Evolutionary conservation across 2,329 filamentous ascomycete genomes (phyloP).

Genomic region (Trichoderma citrinoviride): DNA sequence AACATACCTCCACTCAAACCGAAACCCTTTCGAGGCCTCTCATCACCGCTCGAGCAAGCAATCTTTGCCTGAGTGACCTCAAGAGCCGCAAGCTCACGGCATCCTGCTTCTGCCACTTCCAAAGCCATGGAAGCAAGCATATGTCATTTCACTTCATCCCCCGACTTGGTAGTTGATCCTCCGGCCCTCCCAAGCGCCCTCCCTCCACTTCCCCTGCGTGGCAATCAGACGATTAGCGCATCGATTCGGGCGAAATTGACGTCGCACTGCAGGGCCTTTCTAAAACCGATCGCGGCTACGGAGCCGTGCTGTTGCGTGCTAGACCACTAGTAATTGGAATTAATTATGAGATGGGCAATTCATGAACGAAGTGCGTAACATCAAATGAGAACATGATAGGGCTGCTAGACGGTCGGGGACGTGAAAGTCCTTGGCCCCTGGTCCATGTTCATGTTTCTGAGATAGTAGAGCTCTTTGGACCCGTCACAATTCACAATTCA

Average conservation of each 20-base stretch:
- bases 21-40: neutral
- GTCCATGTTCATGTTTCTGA: neutral
- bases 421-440: neutral
- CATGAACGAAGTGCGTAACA: neutral
- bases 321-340: neutral
- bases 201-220: neutral
- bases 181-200: neutral
- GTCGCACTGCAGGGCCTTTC: constrained; percentile 13
- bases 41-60: neutral
- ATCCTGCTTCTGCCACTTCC: neutral
- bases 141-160: too few relatives aligned
- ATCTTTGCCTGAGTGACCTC: too few relatives aligned
- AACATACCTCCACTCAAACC: neutral
- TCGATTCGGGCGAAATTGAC: constrained; percentile 9
- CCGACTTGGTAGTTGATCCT: neutral
- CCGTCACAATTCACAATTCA: constrained; percentile 14
- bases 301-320: neutral
- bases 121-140: neutral
- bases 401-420: constrained; percentile 7
- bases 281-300: constrained; percentile 12
- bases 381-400: neutral
- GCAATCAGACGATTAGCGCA: constrained; percentile 17
- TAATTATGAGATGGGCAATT: constrained; percentile 9
- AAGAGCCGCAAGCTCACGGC: neutral
- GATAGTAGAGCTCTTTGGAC: neutral